Base-by-base conservation (phyloP, 768 basidiomycete genomes). In the Cystofilobasidium ferigula region DNA sequence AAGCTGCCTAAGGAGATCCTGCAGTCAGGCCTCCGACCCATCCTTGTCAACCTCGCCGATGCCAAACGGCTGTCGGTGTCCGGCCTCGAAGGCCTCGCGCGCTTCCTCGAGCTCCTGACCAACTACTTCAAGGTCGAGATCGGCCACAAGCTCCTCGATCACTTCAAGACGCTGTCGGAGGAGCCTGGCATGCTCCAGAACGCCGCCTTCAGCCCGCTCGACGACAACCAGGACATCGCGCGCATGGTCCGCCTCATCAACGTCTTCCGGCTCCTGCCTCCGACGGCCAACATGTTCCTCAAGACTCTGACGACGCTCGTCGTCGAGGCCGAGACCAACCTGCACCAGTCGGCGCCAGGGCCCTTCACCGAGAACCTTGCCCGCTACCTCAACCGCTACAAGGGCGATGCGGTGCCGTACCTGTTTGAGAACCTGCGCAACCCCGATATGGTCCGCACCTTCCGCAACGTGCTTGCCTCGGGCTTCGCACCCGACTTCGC, bases 41-140 rank as follows among this genome's bases (percentile, higher is more conserved):
- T 99, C 70, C 77, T 98, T 64, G 95, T 97, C 86, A 98, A 98
- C 73, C 83, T 99, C 30, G 92, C 93, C 2, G 95, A 98, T 76
- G 89, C 93, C 42, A 93, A 93, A 73, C 84, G 90, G 40, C 81
- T 99, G 38, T 92, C 90, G 9, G 88, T 95, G 30, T 83, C 88
- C 6, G 93, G 93, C 13, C 70, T 76, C 5, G 92, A 99, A 75
- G 95, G 95, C 3, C 80, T 99, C 28, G 94, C 93, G 16, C 85
- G 94, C 16, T 82, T 99, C 57, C 80, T 99, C 57, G 91, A 95
- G 75, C 82, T 99, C 9, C 78, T 99, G 63, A 95, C 92, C 43
- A 97, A 97, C 75, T 98, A 99, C 78, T 99, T 99, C 84, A 98
- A 97, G 76, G 94, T 99, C 22, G 95, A 99, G 78, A 98, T 99